phyloP scores from a whole-genome alignment of 73 alveolate species.

The Paramecium primaurelia region DNA sequence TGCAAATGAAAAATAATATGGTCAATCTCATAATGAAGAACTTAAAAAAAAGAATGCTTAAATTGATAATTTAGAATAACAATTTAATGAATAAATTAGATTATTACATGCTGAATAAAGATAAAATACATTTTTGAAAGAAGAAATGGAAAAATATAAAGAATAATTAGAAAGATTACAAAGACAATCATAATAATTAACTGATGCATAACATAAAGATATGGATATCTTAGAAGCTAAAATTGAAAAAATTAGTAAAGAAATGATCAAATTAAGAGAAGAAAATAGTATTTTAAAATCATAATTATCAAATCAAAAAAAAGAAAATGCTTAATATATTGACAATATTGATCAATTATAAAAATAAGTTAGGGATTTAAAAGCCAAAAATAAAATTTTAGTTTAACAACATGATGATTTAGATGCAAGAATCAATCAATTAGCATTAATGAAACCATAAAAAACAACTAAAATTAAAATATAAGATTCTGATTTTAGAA shows the following conservation, averaged over 20 bases:
- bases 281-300: conserved; percentile 10
- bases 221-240: conserved; percentile 38
- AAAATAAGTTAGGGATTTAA: background rate
- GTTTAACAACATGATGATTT: conserved; percentile 22
- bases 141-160: conserved; percentile 36
- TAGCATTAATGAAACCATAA: background rate
- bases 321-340: background rate
- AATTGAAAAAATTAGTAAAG: conserved; percentile 37
- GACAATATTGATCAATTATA: background rate
- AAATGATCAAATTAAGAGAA: conserved; percentile 26
- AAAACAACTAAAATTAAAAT: background rate
- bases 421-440: background rate
- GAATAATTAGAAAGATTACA: conserved; percentile 4
- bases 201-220: conserved; percentile 49
- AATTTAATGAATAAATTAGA: conserved; percentile 19
- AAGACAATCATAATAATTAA: background rate
- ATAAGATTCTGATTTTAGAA: background rate
- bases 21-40: background rate
- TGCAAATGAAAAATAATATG: background rate
- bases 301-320: background rate
- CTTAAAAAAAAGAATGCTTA: background rate
- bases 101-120: conserved; percentile 8
- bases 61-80: background rate
- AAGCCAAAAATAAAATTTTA: background rate
- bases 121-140: background rate